Percentiles rank a stretch among this genome's conserved stretches.
phyloP scores from a whole-genome alignment of 805 yeast species.

The Lachancea waltii region DNA sequence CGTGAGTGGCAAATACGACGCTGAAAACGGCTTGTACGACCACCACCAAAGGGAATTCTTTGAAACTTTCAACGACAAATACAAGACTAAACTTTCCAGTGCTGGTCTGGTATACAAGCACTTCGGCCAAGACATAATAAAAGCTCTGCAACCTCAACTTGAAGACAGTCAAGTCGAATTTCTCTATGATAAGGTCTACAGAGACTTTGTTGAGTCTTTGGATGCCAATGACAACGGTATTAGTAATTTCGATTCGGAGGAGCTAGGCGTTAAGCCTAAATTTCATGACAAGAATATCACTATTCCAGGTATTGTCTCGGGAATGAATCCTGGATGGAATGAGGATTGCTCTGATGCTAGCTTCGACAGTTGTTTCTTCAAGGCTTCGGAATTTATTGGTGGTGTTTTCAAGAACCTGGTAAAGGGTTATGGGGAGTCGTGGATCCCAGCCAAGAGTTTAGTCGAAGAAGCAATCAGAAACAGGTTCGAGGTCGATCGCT shows the following conservation, averaged over 20 bases:
- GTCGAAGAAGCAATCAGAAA: constrained; percentile 63
- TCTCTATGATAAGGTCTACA: constrained; percentile 71
- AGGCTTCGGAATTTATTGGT: constrained; percentile 82
- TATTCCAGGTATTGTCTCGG: constrained; percentile 69
- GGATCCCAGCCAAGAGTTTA: constrained; percentile 83
- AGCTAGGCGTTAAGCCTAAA: constrained; percentile 41
- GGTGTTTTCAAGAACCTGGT: constrained; percentile 62
- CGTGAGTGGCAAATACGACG: constrained; percentile 86
- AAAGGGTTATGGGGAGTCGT: constrained; percentile 67
- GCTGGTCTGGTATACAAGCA: constrained; percentile 93
- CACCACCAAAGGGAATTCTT: constrained; percentile 93
- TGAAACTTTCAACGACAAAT: constrained; percentile 60
- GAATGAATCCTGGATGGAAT: constrained; percentile 83
- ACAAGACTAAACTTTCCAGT: constrained; percentile 75
- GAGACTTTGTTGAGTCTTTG: constrained; percentile 80
- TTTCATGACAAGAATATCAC: constrained; percentile 71
- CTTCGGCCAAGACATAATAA: constrained; percentile 65
- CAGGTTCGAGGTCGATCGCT: constrained; percentile 52
- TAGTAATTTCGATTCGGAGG: constrained; percentile 48
- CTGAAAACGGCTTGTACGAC: constrained; percentile 73
- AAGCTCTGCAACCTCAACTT: constrained; percentile 39
- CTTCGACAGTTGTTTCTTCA: constrained; percentile 57
- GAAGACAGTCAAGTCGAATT: constrained; percentile 46
- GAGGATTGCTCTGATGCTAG: constrained; percentile 57
- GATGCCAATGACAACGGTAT: constrained; percentile 97